Evolutionary conservation across 148 eudicot species (phyloP), one percentile per base, ranked within the genome.

Genomic region (Vaccinium myrtillus): DNA sequence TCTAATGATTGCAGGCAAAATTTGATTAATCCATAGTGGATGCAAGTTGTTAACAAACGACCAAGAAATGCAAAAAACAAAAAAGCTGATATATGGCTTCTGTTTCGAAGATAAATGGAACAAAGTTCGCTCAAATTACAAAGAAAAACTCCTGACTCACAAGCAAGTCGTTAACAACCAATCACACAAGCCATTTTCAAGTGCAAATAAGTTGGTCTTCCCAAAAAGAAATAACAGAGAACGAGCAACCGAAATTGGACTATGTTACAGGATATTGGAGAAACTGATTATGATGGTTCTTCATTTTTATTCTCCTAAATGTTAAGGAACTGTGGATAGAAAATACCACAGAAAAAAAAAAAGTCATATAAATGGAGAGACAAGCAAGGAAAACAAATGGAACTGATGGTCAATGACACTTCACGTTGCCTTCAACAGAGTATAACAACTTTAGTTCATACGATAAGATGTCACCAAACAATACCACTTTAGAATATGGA

Each of bases 81-180:
- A 14, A 39, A 5, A n/a, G 74, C 71, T 46, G 53, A 6, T n/a
- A 48, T 63, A 46, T 10, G 23, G 71, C 9, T 81, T 23, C 18
- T n/a, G n/a, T 63, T 81, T 80, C 21, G 14, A 81, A n/a, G 49
- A 61, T 14, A 43, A 81, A 12, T 61, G 19, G 69, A 61, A 59
- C 53, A 46, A 43, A 80, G 48, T 48, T 21, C 5, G 11, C 49
- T 61, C 73, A 80, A 16, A 67, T 27, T 53, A 16, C 32, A 81
- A 65, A 48, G 36, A 63, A 81, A 65, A 36, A 61, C 59, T 43
- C 83, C 2, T 43, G 23, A 43, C 9, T 61, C 53, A 5, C 53
- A 13, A 81, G 67, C 69, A 19, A 80, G 83, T 43, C 58, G 46
- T 63, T 56, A 16, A 11, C 55, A 76, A 63, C 13, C 30, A 81